Evolutionary conservation across 306 rosid species (phyloP).

Genomic region (Cucurbita maxima): DNA sequence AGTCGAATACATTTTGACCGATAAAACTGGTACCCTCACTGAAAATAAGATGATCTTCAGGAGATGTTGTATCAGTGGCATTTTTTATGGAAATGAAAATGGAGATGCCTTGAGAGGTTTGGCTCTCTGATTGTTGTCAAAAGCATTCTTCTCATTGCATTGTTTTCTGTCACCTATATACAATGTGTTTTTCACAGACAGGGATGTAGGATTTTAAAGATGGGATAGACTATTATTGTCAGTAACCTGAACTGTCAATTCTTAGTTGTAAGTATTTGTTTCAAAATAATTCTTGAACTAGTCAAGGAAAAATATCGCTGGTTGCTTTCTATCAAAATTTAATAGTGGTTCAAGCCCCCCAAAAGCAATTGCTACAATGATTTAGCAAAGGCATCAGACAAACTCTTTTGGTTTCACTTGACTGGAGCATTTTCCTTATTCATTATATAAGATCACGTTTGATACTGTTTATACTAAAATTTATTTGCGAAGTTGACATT

Average conservation of each 20-base stretch:
- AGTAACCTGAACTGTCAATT: not conserved
- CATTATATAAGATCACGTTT: not conserved
- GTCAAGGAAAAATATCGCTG: not conserved
- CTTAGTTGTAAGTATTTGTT: not conserved
- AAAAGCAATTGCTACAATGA: not conserved
- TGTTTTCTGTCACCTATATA: not conserved
- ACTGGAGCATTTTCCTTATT: not conserved
- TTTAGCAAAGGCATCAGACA: not conserved
- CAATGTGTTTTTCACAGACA: not conserved
- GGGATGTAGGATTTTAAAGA: not conserved
- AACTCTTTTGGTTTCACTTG: slow-evolving; percentile 3
- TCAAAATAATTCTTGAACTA: not conserved
- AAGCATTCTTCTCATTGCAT: slow-evolving; percentile 13
- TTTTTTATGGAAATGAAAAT: slow-evolving; percentile 75
- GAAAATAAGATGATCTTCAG: slow-evolving; percentile 95
- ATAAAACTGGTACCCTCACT: slow-evolving; percentile 94
- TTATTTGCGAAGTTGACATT: not conserved
- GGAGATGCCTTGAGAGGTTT: slow-evolving; percentile 94
- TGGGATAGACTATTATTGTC: not conserved
- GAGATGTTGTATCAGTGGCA: slow-evolving; percentile 78
- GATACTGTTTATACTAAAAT: not conserved
- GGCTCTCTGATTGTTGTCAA: not conserved
- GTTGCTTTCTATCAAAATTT: not conserved
- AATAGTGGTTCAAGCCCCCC: not conserved
- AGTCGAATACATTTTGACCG: slow-evolving; percentile 97